A percentile compares a stretch with the other conserved stretches of the same genome.
phyloP scores from a whole-genome alignment of 2,329 filamentous ascomycete species.

The Arthrobotrys iridis region DNA sequence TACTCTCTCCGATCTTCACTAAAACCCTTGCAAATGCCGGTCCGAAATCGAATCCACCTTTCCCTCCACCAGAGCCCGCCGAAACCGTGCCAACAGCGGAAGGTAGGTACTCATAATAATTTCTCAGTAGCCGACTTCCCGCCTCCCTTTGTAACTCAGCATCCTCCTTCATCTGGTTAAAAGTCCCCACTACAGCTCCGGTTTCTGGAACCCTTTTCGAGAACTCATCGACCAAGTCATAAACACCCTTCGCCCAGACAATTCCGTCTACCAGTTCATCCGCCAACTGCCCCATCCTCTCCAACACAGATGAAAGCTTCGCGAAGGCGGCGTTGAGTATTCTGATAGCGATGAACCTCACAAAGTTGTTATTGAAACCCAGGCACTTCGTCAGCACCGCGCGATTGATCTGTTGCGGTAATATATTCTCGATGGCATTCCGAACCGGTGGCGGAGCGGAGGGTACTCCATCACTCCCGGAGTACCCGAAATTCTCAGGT shows the following conservation, averaged over 20 bases:
- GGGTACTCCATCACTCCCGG: conserved; percentile 68
- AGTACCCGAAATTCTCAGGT: conserved; percentile 76
- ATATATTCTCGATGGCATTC: conserved; percentile 82
- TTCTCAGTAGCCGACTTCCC: conserved; percentile 77
- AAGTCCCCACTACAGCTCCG: conserved; percentile 79
- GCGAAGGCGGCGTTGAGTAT: conserved; percentile 80
- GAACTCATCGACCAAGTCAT: conserved; percentile 76
- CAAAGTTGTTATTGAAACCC: conserved; percentile 75
- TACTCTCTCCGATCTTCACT: conserved; percentile 17
- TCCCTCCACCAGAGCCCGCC: conserved; percentile 69
- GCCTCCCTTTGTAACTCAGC: conserved; percentile 77
- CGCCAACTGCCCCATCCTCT: conserved; percentile 64
- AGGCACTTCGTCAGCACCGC: conserved; percentile 82
- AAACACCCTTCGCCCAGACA: conserved; percentile 61
- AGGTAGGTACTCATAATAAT: conserved; percentile 87
- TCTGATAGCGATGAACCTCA: conserved; percentile 84
- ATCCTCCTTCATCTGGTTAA: conserved; percentile 74
- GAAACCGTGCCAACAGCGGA: not conserved
- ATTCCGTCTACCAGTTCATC: conserved; percentile 54
- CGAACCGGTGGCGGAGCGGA: conserved; percentile 79
- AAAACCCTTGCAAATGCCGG: conserved; percentile 76
- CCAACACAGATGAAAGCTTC: conserved; percentile 75
- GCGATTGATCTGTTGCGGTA: conserved; percentile 83
- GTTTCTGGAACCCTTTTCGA: conserved; percentile 80
- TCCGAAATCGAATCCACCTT: conserved; percentile 89